phyloP scores from a whole-genome alignment of 2,329 filamentous ascomycete genomes.

The Aureobasidium pullulans region DNA sequence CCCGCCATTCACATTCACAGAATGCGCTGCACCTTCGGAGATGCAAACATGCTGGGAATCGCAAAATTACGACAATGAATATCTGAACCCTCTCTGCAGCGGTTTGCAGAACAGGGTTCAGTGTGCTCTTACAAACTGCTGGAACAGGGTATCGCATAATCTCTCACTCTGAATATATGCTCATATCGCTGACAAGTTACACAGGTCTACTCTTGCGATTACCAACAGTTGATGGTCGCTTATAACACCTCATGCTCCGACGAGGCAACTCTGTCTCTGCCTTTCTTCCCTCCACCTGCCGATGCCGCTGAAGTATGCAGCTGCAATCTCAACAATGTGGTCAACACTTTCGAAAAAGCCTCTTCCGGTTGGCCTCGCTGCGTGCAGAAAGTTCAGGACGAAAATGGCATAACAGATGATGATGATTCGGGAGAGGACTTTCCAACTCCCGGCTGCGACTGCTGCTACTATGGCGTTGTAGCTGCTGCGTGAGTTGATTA shows the following conservation, averaged over 20 bases:
- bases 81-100: neutral
- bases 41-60: conserved; percentile 5
- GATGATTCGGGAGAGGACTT: neutral
- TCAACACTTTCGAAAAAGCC: neutral
- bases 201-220: conserved; percentile 8
- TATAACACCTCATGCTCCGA: neutral
- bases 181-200: neutral
- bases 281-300: neutral
- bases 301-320: neutral
- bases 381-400: neutral
- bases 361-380: neutral
- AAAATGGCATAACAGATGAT: neutral
- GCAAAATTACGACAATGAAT: neutral
- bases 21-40: neutral
- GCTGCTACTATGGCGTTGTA: neutral
- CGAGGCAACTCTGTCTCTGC: neutral
- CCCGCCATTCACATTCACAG: neutral
- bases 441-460: neutral
- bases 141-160: conserved; percentile 2
- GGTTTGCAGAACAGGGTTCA: neutral
- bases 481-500: neutral
- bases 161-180: neutral
- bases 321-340: neutral
- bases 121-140: conserved; percentile 4
- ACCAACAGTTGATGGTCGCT: neutral